Evolutionary conservation across 768 basidiomycete genomes (phyloP).

Genomic region (Rhodotorula graminis): DNA sequence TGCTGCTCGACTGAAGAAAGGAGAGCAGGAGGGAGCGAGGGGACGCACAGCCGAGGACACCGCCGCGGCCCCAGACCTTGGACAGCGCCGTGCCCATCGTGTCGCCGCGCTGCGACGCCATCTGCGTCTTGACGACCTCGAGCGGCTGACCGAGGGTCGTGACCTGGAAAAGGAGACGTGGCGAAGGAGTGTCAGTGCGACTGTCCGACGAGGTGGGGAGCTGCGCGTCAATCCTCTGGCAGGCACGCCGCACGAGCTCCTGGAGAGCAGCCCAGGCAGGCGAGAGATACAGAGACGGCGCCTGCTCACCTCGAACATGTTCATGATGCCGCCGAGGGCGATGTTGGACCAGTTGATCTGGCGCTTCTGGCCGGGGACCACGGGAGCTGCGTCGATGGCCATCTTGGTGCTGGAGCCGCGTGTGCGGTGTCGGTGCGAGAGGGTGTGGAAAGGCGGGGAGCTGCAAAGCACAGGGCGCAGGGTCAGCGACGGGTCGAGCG

Average conservation of each 20-base stretch:
- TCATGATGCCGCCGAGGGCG: conserved; percentile 97
- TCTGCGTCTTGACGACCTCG: conserved; percentile 97
- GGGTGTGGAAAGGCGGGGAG: neutral
- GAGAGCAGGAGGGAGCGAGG: neutral
- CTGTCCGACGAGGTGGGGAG: no score
- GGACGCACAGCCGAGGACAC: conserved; percentile 60
- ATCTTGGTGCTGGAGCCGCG: neutral
- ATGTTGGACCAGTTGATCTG: conserved; percentile 92
- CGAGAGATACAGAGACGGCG: no score
- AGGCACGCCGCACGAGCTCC: no score
- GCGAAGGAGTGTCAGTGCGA: neutral
- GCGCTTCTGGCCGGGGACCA: conserved; percentile 75
- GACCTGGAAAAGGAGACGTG: conserved; percentile 55
- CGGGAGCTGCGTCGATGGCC: conserved; percentile 18
- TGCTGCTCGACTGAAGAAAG: no score
- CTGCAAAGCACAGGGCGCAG: neutral
- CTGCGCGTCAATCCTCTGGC: no score
- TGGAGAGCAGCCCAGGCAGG: no score
- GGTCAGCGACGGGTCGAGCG: no score
- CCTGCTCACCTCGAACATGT: conserved; percentile 63
- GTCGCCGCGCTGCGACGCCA: conserved; percentile 91
- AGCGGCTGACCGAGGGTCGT: conserved; percentile 96
- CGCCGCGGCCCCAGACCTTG: conserved; percentile 87
- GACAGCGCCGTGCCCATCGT: conserved; percentile 78
- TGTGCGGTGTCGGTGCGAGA: neutral